Conservation (phyloP, 768 basidiomycete genomes). For the Collybia mongolica region DNA sequence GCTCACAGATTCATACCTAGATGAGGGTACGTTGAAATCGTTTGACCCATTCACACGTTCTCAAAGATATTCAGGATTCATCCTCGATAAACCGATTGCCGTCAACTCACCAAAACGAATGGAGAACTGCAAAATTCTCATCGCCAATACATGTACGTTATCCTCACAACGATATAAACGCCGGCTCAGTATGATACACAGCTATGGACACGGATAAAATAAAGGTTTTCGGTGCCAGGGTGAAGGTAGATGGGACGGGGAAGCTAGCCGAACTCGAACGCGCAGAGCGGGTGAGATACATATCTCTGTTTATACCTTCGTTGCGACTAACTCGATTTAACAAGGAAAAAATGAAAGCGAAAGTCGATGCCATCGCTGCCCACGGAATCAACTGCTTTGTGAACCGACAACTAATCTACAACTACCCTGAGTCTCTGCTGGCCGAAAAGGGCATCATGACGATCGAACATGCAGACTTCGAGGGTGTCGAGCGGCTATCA, state of each 20-base stretch:
- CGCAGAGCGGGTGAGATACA: slow-evolving; percentile 72
- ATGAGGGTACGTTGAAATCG: slow-evolving; percentile 67
- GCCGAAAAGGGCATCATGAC: slow-evolving; percentile 93
- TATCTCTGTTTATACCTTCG: background rate
- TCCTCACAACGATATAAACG: too few relatives aligned
- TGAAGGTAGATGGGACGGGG: slow-evolving; percentile 94
- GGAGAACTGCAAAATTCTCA: slow-evolving; percentile 93
- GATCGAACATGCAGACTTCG: slow-evolving; percentile 98
- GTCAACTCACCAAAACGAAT: slow-evolving; percentile 93
- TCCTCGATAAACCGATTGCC: slow-evolving; percentile 93
- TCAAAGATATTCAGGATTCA: slow-evolving; percentile 66
- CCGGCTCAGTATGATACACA: slow-evolving; percentile 23
- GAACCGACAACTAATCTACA: slow-evolving; percentile 98
- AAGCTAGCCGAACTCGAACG: slow-evolving; percentile 98
- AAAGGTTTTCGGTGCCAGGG: slow-evolving; percentile 96
- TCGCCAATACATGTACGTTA: slow-evolving; percentile 93
- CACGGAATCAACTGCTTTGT: slow-evolving; percentile 98
- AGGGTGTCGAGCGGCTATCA: slow-evolving; percentile 94
- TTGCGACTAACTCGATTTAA: background rate
- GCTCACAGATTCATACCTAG: slow-evolving; percentile 95
- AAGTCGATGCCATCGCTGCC: slow-evolving; percentile 90
- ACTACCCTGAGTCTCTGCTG: slow-evolving; percentile 96
- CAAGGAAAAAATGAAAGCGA: slow-evolving; percentile 99
- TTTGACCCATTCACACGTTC: background rate
- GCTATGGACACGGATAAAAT: slow-evolving; percentile 99